Evolutionary conservation across 257 asterid species (phyloP).

Genomic region (Gentiana dahurica): DNA sequence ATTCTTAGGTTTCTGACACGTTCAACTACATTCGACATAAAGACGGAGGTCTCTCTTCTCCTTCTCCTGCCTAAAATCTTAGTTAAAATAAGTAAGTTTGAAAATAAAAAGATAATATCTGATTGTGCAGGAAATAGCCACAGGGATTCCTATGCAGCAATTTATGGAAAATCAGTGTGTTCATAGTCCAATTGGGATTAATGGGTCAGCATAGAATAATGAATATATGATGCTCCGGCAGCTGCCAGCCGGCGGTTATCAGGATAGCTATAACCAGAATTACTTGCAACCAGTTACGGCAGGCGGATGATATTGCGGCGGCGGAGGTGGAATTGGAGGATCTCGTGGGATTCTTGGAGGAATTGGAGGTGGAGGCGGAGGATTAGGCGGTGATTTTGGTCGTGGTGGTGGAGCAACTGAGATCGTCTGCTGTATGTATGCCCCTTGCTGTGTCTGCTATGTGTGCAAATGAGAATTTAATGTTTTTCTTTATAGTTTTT

Average conservation of each 20-base stretch:
- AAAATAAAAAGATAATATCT: neutral
- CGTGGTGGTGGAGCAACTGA: neutral
- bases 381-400: conserved; percentile 7
- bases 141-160: conserved; percentile 8
- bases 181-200: conserved; percentile 2
- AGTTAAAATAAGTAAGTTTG: no score
- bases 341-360: neutral
- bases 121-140: neutral
- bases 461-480: no score
- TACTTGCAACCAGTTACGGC: conserved; percentile 18
- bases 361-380: neutral
- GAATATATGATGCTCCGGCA: conserved; percentile 11
- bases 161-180: conserved; percentile 12
- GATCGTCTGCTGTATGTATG: no score
- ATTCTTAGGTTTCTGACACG: no score
- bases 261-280: conserved; percentile 8
- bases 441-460: no score
- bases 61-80: no score
- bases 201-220: conserved; percentile 7
- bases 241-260: conserved; percentile 14
- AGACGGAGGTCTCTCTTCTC: no score
- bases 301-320: conserved; percentile 12
- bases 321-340: conserved; percentile 4
- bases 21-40: no score
- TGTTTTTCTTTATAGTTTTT: no score